Evolutionary conservation across 2,329 filamentous ascomycete species (phyloP).

Genomic region (Boeremia exigua): DNA sequence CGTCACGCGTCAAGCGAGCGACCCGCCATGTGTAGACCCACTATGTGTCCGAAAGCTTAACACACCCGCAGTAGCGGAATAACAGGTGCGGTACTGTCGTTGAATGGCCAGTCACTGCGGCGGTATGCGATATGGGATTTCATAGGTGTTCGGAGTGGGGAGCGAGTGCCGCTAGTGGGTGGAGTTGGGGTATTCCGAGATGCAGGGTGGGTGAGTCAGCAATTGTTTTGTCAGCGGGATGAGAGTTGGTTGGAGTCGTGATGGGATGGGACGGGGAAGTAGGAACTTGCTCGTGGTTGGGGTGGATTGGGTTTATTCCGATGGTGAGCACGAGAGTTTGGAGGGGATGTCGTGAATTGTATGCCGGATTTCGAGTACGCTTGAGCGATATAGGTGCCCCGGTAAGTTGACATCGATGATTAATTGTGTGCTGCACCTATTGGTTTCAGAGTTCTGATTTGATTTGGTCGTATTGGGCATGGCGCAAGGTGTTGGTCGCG

Average conservation of each 20-base stretch:
- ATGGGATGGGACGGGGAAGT: not conserved
- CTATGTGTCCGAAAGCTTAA: not conserved
- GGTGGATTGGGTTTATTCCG: not conserved
- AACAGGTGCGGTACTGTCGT: not conserved
- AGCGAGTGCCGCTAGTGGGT: constrained; percentile 3
- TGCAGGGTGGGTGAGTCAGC: constrained; percentile 15
- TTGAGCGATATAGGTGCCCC: not conserved
- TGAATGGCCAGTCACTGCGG: constrained; percentile 1
- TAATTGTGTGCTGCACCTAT: not conserved
- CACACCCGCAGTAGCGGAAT: not conserved
- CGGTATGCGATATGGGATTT: not conserved
- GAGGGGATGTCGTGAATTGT: not conserved
- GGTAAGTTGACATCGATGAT: not conserved
- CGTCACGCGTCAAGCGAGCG: not conserved
- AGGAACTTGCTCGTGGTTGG: not conserved
- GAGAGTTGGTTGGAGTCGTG: not conserved
- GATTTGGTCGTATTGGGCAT: not conserved
- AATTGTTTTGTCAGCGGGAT: not conserved
- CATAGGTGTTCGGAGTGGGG: constrained; percentile 5
- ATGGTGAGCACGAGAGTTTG: not conserved
- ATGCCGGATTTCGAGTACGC: not conserved
- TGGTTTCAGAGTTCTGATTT: not conserved
- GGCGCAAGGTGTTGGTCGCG: not conserved
- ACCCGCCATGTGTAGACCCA: not conserved
- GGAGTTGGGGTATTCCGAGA: constrained; percentile 7